These are phyloP conservation scores for Eutypa lata DNA, from an alignment of 2,329 filamentous ascomycete genomes.

Conservation along the genomic window DNA sequence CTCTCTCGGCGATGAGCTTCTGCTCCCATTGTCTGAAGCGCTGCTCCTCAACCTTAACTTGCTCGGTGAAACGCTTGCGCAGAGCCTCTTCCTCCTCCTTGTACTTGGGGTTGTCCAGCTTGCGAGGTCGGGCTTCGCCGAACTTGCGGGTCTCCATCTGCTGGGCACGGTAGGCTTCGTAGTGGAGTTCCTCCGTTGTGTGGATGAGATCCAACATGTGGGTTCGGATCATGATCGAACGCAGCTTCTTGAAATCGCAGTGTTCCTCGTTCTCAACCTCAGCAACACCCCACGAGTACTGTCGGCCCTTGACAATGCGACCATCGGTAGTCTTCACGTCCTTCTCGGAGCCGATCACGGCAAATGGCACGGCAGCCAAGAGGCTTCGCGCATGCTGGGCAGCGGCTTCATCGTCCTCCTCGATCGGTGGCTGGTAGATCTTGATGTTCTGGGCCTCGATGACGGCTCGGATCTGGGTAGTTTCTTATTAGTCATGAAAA, in stretches of 20 bases:
- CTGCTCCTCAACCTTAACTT: constrained; percentile 99
- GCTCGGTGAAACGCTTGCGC: constrained; percentile 98
- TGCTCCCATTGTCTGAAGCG: constrained; percentile 99
- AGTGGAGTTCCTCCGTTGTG: constrained; percentile 98
- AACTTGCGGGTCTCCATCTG: constrained; percentile 99
- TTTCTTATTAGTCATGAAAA: constrained; percentile 7
- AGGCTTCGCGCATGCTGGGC: constrained; percentile 91
- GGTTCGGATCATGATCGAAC: constrained; percentile 95
- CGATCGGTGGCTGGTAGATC: constrained; percentile 96
- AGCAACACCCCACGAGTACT: constrained; percentile 98
- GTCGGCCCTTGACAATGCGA: constrained; percentile 96
- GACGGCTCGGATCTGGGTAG: constrained; percentile 76
- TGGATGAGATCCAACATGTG: constrained; percentile 99
- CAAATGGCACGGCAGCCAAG: constrained; percentile 97
- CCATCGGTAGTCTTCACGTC: constrained; percentile 96
- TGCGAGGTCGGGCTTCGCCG: constrained; percentile 92
- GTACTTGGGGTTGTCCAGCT: constrained; percentile 99
- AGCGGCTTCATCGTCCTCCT: constrained; percentile 96
- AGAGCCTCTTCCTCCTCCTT: constrained; percentile 99
- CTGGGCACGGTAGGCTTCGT: constrained; percentile 97
- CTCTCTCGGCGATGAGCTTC: constrained; percentile 98
- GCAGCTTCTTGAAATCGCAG: constrained; percentile 99
- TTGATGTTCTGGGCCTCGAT: constrained; percentile 99
- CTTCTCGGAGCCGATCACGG: constrained; percentile 98
- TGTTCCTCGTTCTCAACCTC: constrained; percentile 99